phyloP scores from a whole-genome alignment of 805 yeast species.

The Candida odintsovae region DNA sequence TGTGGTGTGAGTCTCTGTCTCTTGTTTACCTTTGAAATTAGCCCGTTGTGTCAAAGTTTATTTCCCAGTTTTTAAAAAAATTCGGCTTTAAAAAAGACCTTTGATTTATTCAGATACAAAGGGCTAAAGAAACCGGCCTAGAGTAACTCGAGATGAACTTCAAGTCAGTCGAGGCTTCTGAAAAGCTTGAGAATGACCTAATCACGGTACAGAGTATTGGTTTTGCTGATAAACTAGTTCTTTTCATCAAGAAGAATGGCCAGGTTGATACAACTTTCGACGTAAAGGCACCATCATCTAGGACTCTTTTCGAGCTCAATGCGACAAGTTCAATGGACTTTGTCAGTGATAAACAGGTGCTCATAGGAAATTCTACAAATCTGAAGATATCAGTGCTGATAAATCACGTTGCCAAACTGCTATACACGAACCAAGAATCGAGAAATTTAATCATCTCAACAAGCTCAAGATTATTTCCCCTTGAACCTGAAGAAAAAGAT shows the following conservation, averaged over 20 bases:
- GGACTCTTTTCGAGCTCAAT: constrained; percentile 7
- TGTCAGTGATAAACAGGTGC: constrained; percentile 27
- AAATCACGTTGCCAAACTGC: constrained; percentile 19
- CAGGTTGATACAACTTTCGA: constrained; percentile 26
- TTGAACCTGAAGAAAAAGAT: constrained; percentile 4
- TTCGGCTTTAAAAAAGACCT: too few relatives aligned
- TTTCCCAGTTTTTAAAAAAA: too few relatives aligned
- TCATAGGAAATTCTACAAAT: constrained; percentile 17
- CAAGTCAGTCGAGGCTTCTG: background rate
- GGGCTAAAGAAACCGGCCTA: too few relatives aligned
- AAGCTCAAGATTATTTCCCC: constrained; percentile 21
- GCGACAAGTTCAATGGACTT: constrained; percentile 34
- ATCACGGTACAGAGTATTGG: constrained; percentile 21
- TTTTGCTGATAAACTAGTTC: constrained; percentile 31
- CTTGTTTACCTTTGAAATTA: background rate
- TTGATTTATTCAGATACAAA: too few relatives aligned
- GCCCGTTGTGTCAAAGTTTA: background rate
- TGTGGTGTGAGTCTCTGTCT: background rate
- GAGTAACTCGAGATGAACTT: background rate
- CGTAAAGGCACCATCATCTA: constrained; percentile 19
- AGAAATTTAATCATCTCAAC: constrained; percentile 18
- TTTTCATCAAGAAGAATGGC: constrained; percentile 37
- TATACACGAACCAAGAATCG: constrained; percentile 13
- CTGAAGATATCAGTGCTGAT: constrained; percentile 15
- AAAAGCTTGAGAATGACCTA: background rate